These are phyloP conservation scores for Boletus subparvulus DNA, from an alignment of 768 basidiomycete genomes.

Conservation along the genomic window DNA sequence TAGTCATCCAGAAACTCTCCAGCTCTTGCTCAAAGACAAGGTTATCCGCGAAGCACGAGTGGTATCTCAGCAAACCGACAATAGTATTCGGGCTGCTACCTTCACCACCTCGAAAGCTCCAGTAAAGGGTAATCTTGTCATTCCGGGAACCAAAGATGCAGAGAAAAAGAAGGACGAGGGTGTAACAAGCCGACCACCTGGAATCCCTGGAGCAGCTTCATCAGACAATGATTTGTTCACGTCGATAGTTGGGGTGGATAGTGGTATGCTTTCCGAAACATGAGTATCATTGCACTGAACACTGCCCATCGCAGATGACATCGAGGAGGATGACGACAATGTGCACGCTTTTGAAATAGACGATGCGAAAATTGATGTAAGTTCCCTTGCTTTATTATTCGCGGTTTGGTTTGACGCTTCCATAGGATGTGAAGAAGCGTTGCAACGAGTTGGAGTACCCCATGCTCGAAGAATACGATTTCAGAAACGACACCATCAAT, in stretches of 20 bases:
- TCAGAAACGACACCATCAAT: constrained; percentile 94
- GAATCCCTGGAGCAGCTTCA: constrained; percentile 27
- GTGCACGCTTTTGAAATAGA: constrained; percentile 97
- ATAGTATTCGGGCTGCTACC: constrained; percentile 71
- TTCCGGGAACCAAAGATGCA: constrained; percentile 80
- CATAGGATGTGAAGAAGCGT: constrained; percentile 89
- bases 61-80: constrained; percentile 63
- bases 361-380: constrained; percentile 88
- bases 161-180: constrained; percentile 69
- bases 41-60: constrained; percentile 84
- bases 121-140: constrained; percentile 75
- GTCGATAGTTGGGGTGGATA: constrained; percentile 93
- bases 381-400: constrained; percentile 20
- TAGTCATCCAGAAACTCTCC: constrained; percentile 89
- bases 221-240: constrained; percentile 84
- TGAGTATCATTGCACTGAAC: background rate
- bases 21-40: constrained; percentile 81
- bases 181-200: constrained; percentile 32
- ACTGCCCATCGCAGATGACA: constrained; percentile 64
- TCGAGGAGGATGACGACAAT: constrained; percentile 96
- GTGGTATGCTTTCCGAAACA: constrained; percentile 48
- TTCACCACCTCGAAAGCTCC: constrained; percentile 84
- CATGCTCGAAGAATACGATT: constrained; percentile 99
- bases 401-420: constrained; percentile 6
- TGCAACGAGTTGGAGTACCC: constrained; percentile 97